Base-by-base conservation (phyloP, 192 early-diverging fungal genomes). In the Entrophospora sp. region DNA sequence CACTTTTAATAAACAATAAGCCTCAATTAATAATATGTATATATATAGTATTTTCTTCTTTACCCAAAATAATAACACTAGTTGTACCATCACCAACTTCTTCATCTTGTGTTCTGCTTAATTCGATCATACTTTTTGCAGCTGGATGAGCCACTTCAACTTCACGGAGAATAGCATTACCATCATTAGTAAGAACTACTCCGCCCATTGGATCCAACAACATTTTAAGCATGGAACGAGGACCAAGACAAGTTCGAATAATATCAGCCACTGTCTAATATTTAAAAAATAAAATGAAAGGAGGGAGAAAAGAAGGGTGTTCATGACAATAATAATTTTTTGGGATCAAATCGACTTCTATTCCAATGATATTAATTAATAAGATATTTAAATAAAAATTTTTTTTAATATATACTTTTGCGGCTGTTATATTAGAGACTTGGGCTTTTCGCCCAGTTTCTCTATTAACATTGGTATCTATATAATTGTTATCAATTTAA, bases 71-170 rank as follows among this genome's bases (percentile, higher is more conserved):
- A 68, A 99, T 98, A 66, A 99, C 97, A 71, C 86, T 89, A 14
- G 97, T 99, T 10, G 97, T 99, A 64, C 97, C 97, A 70, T 99
- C 97, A 65, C 97, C 97, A 44, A 97, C 95, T 78, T 99, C 97
- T 75, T 99, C 97, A 77, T 99, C 97, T 82, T 99, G 97, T 59
- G 97, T 99, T 78, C 97, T 82, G 32, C 93, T 89, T 48, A 99
- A 86, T 77, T 99, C 97, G 67, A 99, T 97, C 95, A 97, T 97
- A 71, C 89, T 92, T 80, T 99, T 99, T 49, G 97, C 97, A 52
- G 97, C 97, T 25, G 97, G 97, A 78, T 99, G 97, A n/a, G 92
- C 92, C 10, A 99, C 95, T 81, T 99, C 97, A 75, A 91, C 88
- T 75, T 99, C 97, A 74, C 97, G 86, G 63, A 99, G 81, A 72